Conservation (phyloP, 2,329 filamentous ascomycete genomes). For the Colletotrichum simmondsii region DNA sequence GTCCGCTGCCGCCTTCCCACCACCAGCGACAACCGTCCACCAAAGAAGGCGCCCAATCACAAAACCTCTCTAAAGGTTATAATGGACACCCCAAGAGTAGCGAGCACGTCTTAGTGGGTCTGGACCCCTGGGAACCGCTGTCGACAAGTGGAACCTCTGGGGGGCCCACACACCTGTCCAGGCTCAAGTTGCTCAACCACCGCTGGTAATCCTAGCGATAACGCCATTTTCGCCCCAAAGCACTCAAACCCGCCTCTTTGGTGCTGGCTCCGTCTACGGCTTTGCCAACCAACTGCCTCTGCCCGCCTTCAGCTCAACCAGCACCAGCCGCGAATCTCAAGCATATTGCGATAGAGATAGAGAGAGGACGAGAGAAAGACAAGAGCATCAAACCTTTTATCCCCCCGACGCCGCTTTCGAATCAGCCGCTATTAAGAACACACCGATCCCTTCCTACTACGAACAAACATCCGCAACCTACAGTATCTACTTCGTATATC, state of each 20-base stretch:
- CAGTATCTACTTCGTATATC: too few relatives aligned
- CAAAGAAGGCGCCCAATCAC: not conserved
- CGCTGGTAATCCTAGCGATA: slow-evolving; percentile 40
- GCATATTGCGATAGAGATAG: not conserved
- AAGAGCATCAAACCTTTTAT: not conserved
- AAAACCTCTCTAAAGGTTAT: too few relatives aligned
- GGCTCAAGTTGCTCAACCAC: not conserved
- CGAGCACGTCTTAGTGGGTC: slow-evolving; percentile 9
- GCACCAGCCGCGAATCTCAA: not conserved
- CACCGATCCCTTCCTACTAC: not conserved
- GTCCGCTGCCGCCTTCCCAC: slow-evolving; percentile 13
- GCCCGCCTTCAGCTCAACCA: not conserved
- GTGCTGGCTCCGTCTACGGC: not conserved
- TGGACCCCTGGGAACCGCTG: slow-evolving; percentile 29
- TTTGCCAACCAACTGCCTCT: not conserved
- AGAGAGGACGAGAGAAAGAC: not conserved
- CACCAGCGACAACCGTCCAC: slow-evolving; percentile 23
- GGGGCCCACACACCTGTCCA: not conserved
- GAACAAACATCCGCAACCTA: not conserved
- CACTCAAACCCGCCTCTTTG: slow-evolving; percentile 39
- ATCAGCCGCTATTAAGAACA: not conserved
- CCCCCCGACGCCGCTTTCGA: not conserved
- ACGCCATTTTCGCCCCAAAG: slow-evolving; percentile 52
- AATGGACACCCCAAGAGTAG: not conserved
- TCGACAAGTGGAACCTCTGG: slow-evolving; percentile 25